Evolutionary conservation across 164 flowering plant species (phyloP).

Genomic region (Paratinospora sagittata): DNA sequence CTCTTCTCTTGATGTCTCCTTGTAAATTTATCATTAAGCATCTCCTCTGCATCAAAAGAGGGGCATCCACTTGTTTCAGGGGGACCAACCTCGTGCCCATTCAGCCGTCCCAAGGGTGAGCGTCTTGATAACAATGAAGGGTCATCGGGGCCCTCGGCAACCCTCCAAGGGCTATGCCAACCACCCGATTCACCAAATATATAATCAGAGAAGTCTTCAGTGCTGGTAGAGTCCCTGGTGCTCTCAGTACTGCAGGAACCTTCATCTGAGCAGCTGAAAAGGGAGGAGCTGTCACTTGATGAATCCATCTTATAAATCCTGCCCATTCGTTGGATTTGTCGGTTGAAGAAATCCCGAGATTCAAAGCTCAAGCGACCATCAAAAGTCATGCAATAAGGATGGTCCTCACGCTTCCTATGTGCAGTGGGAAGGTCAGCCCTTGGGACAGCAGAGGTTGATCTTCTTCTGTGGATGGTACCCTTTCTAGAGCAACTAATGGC

Average conservation of each 20-base stretch:
- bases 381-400: conserved; percentile 14
- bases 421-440: conserved; percentile 6
- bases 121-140: conserved; percentile 30
- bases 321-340: conserved; percentile 22
- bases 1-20: conserved; percentile 8
- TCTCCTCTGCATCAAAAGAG: conserved; percentile 2
- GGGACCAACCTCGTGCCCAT: conserved; percentile 19
- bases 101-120: conserved; percentile 21
- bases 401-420: conserved; percentile 7
- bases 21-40: not conserved
- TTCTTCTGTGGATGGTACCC: conserved; percentile 17
- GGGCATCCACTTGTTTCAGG: conserved; percentile 21
- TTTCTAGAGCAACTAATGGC: not conserved
- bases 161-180: conserved; percentile 40
- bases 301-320: conserved; percentile 45
- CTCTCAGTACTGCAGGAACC: conserved; percentile 79
- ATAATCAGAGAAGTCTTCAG: conserved; percentile 61
- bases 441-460: conserved; percentile 13
- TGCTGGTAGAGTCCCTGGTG: conserved; percentile 61
- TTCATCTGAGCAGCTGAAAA: conserved; percentile 78
- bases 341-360: conserved; percentile 21
- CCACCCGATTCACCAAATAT: conserved; percentile 47
- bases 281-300: conserved; percentile 71
- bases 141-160: conserved; percentile 35
- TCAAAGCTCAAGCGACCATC: conserved; percentile 20